A percentile compares a stretch with the other conserved stretches of the same genome.
Conservation (phyloP, 345 rosid species). For the Euclidium syriacum region DNA sequence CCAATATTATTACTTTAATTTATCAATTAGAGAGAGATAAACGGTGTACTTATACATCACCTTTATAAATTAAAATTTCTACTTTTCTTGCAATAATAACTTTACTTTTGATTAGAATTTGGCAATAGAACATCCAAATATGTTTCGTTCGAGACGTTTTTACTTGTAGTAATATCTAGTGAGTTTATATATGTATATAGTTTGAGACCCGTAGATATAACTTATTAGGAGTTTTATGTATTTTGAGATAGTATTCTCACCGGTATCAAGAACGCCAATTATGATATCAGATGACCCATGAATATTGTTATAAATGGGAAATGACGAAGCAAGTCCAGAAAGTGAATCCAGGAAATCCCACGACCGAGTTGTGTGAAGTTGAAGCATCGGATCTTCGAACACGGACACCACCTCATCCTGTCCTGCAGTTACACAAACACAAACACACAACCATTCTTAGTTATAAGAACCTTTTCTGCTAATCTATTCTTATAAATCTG, state of each 20-base stretch:
- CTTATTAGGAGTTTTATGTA: too few relatives aligned
- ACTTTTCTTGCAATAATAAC: too few relatives aligned
- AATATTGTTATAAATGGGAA: not conserved
- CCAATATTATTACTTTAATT: too few relatives aligned
- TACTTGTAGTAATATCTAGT: too few relatives aligned
- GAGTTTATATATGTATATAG: not conserved
- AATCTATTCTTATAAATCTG: not conserved
- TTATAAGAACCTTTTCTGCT: not conserved
- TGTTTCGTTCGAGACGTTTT: too few relatives aligned
- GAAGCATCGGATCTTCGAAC: conserved; percentile 50
- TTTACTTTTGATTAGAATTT: too few relatives aligned
- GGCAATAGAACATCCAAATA: too few relatives aligned
- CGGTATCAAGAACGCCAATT: conserved; percentile 55
- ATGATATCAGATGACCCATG: conserved; percentile 47
- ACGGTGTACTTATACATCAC: too few relatives aligned
- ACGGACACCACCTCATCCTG: conserved; percentile 55
- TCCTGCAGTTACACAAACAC: conserved; percentile 32
- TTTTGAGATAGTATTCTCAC: conserved; percentile 44
- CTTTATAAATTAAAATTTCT: too few relatives aligned
- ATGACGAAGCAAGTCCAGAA: conserved; percentile 10
- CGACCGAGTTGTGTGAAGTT: conserved; percentile 79
- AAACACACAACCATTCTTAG: not conserved
- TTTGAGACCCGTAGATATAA: too few relatives aligned
- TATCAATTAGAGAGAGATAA: too few relatives aligned
- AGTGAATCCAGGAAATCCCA: conserved; percentile 66